Conservation (phyloP, 2,329 filamentous ascomycete genomes). For the Cordyceps farinosa region DNA sequence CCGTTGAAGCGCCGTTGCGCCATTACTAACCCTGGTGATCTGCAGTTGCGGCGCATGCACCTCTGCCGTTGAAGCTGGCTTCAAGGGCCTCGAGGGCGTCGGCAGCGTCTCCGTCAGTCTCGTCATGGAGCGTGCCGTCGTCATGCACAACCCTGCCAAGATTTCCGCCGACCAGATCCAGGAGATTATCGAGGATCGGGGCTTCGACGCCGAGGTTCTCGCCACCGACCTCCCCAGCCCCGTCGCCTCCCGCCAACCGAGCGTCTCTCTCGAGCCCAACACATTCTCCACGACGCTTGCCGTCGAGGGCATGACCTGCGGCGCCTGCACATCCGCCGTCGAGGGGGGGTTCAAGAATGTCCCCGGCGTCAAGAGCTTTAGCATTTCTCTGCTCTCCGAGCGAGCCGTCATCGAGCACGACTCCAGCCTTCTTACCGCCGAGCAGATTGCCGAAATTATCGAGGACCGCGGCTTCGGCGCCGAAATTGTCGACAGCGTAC, state of each 20-base stretch:
- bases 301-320: slow-evolving; percentile 87
- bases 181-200: slow-evolving; percentile 86
- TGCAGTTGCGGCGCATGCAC: slow-evolving; percentile 88
- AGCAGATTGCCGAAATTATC: slow-evolving; percentile 56
- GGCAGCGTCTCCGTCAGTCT: slow-evolving; percentile 87
- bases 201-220: slow-evolving; percentile 89
- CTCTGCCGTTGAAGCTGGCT: slow-evolving; percentile 88
- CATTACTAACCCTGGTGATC: slow-evolving; percentile 36
- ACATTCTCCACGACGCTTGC: slow-evolving; percentile 70
- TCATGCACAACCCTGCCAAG: slow-evolving; percentile 77
- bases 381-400: slow-evolving; percentile 79
- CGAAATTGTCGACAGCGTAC: slow-evolving; percentile 64
- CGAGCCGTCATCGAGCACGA: slow-evolving; percentile 84
- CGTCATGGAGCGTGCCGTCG: slow-evolving; percentile 92
- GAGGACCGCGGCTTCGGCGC: slow-evolving; percentile 78
- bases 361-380: slow-evolving; percentile 69
- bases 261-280: slow-evolving; percentile 34
- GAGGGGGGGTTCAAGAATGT: slow-evolving; percentile 76
- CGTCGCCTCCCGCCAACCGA: slow-evolving; percentile 37
- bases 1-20: not conserved
- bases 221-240: slow-evolving; percentile 69
- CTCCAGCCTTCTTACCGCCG: slow-evolving; percentile 47
- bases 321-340: slow-evolving; percentile 81
- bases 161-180: slow-evolving; percentile 72
- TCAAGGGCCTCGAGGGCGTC: slow-evolving; percentile 76